Evolutionary conservation across 768 basidiomycete genomes (phyloP).

Genomic region (Fistulinella prunicolor): DNA sequence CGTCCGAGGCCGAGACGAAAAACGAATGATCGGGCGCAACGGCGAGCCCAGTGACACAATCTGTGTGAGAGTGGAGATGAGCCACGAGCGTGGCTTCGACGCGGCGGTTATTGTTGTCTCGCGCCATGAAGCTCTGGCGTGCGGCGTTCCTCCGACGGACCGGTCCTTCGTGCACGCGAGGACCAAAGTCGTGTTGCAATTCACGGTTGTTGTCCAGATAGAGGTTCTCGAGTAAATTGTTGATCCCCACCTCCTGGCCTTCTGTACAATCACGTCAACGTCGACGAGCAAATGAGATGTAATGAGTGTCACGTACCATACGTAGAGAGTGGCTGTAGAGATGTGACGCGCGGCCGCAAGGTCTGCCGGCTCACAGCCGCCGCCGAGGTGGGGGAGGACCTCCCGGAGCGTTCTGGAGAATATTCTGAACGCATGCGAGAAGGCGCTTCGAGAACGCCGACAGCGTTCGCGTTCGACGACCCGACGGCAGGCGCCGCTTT

Average conservation of each 20-base stretch:
- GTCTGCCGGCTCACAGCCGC: conserved; percentile 52
- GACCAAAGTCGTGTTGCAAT: conserved; percentile 88
- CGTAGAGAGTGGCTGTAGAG: conserved; percentile 61
- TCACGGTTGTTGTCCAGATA: conserved; percentile 87
- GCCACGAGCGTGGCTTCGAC: conserved; percentile 80
- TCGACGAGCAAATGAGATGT: background rate
- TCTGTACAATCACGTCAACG: conserved; percentile 46
- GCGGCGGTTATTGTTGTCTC: conserved; percentile 59
- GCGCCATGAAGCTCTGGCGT: conserved; percentile 62
- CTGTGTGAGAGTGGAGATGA: conserved; percentile 80
- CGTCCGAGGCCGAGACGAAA: conserved; percentile 91
- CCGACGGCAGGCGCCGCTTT: conserved; percentile 91
- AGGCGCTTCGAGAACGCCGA: conserved; percentile 78
- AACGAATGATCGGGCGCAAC: conserved; percentile 94
- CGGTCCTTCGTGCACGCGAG: conserved; percentile 78
- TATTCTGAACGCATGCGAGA: conserved; percentile 62
- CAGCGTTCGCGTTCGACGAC: conserved; percentile 78
- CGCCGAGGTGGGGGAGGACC: conserved; percentile 71
- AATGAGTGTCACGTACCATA: conserved; percentile 50
- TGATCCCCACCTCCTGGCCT: conserved; percentile 87
- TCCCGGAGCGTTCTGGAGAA: conserved; percentile 70
- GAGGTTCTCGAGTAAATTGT: conserved; percentile 82
- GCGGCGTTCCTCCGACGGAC: conserved; percentile 71
- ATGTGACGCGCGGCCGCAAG: conserved; percentile 46
- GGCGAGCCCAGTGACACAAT: conserved; percentile 72